Percentiles rank a stretch among this genome's conserved stretches.
Conservation (phyloP, 148 eudicot species). For the Tetragonia tetragonoides region DNA sequence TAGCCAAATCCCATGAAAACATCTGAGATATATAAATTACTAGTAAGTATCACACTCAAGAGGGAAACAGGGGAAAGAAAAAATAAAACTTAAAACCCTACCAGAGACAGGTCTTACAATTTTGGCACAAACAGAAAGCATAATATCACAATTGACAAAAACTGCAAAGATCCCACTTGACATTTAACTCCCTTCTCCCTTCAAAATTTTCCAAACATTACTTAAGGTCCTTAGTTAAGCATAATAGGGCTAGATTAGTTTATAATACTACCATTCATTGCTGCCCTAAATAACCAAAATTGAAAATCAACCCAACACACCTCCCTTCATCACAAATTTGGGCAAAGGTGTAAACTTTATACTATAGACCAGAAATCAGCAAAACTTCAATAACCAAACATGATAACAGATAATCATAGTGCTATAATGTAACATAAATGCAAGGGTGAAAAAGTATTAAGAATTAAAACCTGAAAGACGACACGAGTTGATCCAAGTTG, state of each 20-base stretch:
- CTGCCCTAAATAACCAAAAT: too few relatives aligned
- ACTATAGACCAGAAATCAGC: not conserved
- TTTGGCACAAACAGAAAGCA: too few relatives aligned
- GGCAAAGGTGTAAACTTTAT: not conserved
- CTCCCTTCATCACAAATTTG: not conserved
- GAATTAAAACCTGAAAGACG: conserved; percentile 35
- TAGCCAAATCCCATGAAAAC: not conserved
- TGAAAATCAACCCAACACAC: too few relatives aligned
- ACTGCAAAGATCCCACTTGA: too few relatives aligned
- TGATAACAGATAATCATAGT: not conserved
- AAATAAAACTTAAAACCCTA: too few relatives aligned
- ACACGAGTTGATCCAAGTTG: conserved; percentile 43
- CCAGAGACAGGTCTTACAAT: too few relatives aligned
- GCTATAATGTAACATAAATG: too few relatives aligned
- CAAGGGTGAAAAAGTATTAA: not conserved
- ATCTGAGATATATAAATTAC: too few relatives aligned
- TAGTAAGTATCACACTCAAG: too few relatives aligned
- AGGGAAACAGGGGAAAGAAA: too few relatives aligned
- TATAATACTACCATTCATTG: not conserved
- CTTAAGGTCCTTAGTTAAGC: not conserved
- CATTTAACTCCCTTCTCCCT: not conserved
- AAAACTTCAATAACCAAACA: not conserved
- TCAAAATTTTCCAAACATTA: not conserved
- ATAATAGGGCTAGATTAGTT: not conserved
- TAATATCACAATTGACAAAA: too few relatives aligned